Base-by-base conservation (phyloP, 352 stramenopile species). In the Thraustochytrium sp. region DNA sequence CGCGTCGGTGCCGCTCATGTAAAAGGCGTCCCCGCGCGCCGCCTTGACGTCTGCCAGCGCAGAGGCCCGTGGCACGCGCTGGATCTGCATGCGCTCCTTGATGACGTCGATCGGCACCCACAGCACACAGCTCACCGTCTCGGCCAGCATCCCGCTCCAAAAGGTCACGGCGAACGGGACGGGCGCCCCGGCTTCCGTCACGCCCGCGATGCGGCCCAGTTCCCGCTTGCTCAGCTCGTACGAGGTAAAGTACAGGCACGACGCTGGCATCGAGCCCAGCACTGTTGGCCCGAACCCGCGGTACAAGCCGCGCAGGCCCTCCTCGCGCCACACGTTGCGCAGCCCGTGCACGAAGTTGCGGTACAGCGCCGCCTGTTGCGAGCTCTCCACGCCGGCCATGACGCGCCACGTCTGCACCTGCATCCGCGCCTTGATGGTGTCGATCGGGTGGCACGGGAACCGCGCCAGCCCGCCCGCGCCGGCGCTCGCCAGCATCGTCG, bases 41-140 rank as follows among this genome's bases (percentile, higher is more conserved):
- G 48, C 48, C 49, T 80, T 80, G 76, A 56, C 18, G n/a, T 26
- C 63, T 55, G 59, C n/a, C 23, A 38, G 26, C 37, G 37, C 56
- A 18, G 44, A 51, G 37, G 9, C 55, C 2, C 78, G 31, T n/a
- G 23, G 13, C 26, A 87, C 80, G 18, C 76, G 82, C 85, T 98
- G 95, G 36, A 99, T 93, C 91, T 99, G 96, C 89, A 98, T 92
- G 76, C 96, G 91, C 88, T 99, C 96, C 85, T 99, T 99, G 42
- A 99, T 92, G 44, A 99, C 96, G 85, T 99, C 96, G 38, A 99
- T 95, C n/a, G 96, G 96, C n/a, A 99, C 95, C 89, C 96, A 99
- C 26, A 99, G 88, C 40, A 98, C 90, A 85, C 96, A 99, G 76
- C 94, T 88, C 13, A 95, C 72, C 38, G 90, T 86, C 89, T 96